Evolutionary conservation across 2,329 filamentous ascomycete genomes (phyloP).

Genomic region (Colletotrichum lupini): DNA sequence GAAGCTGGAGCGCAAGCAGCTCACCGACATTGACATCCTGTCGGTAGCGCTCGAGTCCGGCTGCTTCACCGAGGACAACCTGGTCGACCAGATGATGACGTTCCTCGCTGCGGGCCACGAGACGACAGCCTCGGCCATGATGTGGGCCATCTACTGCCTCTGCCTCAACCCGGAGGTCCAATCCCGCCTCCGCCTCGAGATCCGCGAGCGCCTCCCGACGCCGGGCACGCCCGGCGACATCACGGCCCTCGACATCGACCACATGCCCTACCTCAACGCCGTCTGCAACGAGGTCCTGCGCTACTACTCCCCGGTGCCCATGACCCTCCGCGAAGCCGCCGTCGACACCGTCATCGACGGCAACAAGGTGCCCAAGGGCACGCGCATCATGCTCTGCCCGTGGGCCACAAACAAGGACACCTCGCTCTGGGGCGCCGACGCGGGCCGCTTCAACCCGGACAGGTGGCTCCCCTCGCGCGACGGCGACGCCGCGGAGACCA

Average conservation of each 20-base stretch:
- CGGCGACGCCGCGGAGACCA: constrained; percentile 44
- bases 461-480: constrained; percentile 71
- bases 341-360: constrained; percentile 74
- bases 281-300: constrained; percentile 83
- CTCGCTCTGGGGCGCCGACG: constrained; percentile 81
- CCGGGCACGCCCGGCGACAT: constrained; percentile 53
- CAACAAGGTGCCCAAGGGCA: constrained; percentile 76
- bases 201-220: constrained; percentile 70
- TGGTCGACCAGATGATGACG: constrained; percentile 92
- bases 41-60: constrained; percentile 83
- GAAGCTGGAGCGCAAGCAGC: constrained; percentile 58
- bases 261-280: constrained; percentile 82
- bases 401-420: constrained; percentile 77
- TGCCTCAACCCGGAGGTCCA: constrained; percentile 74
- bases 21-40: constrained; percentile 76
- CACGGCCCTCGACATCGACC: constrained; percentile 71
- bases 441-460: constrained; percentile 80
- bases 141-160: constrained; percentile 81
- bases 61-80: constrained; percentile 79
- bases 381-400: constrained; percentile 72
- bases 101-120: constrained; percentile 87
- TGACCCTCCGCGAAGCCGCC: constrained; percentile 74
- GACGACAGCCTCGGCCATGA: constrained; percentile 79
- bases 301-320: constrained; percentile 76
- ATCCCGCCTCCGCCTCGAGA: constrained; percentile 72